Percentiles rank a stretch among this genome's conserved stretches.
Conservation (phyloP, 2,329 filamentous ascomycete genomes). For the Microdochium trichocladiopsis region DNA sequence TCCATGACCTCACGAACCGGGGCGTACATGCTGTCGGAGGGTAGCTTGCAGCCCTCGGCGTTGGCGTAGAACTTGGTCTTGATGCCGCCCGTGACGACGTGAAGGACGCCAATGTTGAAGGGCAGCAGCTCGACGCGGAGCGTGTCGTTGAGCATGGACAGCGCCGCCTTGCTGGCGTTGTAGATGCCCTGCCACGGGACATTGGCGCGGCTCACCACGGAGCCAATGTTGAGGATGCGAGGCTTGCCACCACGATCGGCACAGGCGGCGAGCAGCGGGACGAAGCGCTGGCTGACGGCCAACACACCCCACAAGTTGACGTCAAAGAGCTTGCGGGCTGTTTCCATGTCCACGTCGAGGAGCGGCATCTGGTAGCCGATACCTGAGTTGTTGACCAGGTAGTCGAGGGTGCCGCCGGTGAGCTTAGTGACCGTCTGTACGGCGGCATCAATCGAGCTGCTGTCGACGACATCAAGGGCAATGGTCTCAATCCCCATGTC, state of each 20-base stretch:
- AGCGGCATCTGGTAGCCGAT: conserved; percentile 21
- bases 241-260: conserved; percentile 8
- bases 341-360: conserved; percentile 20
- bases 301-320: conserved; percentile 30
- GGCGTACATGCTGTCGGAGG: conserved; percentile 6
- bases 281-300: conserved; percentile 28
- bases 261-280: conserved; percentile 24
- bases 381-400: conserved; percentile 37
- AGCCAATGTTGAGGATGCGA: conserved; percentile 32
- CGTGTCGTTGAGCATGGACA: conserved; percentile 28
- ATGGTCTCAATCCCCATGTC: conserved; percentile 27
- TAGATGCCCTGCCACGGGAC: conserved; percentile 30
- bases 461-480: conserved; percentile 30
- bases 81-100: conserved; percentile 23
- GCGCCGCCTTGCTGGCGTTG: conserved; percentile 34
- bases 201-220: conserved; percentile 20
- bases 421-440: conserved; percentile 21
- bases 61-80: conserved; percentile 19
- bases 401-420: conserved; percentile 29
- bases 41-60: conserved; percentile 4
- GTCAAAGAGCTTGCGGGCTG: conserved; percentile 11
- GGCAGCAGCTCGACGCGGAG: conserved; percentile 30
- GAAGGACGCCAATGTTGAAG: conserved; percentile 24
- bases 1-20: conserved; percentile 7
- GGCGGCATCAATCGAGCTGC: conserved; percentile 20